Evolutionary conservation across 345 rosid genomes (phyloP).

Genomic region (Brassica nigra): DNA sequence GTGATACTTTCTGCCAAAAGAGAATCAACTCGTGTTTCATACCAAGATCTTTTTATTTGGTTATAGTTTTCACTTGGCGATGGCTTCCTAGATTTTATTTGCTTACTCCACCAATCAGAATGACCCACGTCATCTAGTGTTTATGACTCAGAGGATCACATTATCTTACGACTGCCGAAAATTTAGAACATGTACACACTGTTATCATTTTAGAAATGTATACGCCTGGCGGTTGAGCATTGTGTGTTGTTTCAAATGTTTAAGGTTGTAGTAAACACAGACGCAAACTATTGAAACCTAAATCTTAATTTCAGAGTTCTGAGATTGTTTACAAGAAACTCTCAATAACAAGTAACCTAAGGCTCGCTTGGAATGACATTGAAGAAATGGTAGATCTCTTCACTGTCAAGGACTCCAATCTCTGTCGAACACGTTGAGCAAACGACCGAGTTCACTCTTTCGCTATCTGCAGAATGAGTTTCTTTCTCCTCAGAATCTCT

Average conservation of each 20-base stretch:
- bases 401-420: constrained; percentile 67
- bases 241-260: too few species aligned
- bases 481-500: constrained; percentile 45
- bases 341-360: neutral
- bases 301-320: too few species aligned
- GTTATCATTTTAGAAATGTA: too few species aligned
- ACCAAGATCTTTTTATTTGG: neutral
- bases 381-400: constrained; percentile 80
- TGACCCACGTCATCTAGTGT: constrained; percentile 18
- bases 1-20: constrained; percentile 36
- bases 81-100: constrained; percentile 31
- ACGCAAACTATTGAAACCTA: too few species aligned
- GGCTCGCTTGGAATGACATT: constrained; percentile 79
- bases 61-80: constrained; percentile 7
- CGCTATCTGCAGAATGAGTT: constrained; percentile 22
- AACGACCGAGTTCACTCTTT: constrained; percentile 47
- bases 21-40: constrained; percentile 39
- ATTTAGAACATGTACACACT: too few species aligned
- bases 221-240: too few species aligned
- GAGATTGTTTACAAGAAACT: neutral
- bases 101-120: constrained; percentile 22
- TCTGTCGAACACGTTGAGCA: constrained; percentile 68
- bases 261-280: too few species aligned
- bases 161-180: neutral
- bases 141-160: neutral